Evolutionary conservation across 768 basidiomycete genomes (phyloP).

Genomic region (Candolleomyces eurysporus): DNA sequence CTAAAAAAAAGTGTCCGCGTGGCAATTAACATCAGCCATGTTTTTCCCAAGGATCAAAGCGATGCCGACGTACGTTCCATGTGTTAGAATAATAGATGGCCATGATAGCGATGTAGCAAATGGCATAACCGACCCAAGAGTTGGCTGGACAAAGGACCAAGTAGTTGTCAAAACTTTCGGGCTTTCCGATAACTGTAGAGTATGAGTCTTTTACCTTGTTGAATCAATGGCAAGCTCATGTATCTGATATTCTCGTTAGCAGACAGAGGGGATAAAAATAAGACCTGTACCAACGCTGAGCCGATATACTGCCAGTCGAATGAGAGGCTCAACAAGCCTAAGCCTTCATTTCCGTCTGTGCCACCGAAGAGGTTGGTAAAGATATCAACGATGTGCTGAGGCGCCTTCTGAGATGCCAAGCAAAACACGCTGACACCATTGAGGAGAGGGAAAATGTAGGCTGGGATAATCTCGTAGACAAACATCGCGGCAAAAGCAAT

Average conservation of each 20-base stretch:
- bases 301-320: constrained; percentile 71
- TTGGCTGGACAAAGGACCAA: constrained; percentile 36
- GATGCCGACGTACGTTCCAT: constrained; percentile 46
- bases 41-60: too few species aligned
- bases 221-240: constrained; percentile 54
- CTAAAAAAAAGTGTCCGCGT: constrained; percentile 24
- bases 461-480: constrained; percentile 49
- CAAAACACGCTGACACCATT: constrained; percentile 65
- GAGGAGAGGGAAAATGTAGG: constrained; percentile 63
- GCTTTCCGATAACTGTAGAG: neutral
- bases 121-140: constrained; percentile 51
- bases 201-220: constrained; percentile 42
- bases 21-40: neutral
- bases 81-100: constrained; percentile 60
- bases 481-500: constrained; percentile 50
- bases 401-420: constrained; percentile 50
- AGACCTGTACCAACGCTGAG: constrained; percentile 29
- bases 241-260: constrained; percentile 21
- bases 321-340: constrained; percentile 59
- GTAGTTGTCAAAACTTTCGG: neutral
- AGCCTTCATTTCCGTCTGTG: constrained; percentile 62
- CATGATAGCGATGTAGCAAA: constrained; percentile 54
- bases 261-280: neutral
- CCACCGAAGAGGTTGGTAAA: constrained; percentile 71
- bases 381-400: constrained; percentile 42